phyloP scores from a whole-genome alignment of 108 stramenopile species.

The Fistulifera pelliculosa region DNA sequence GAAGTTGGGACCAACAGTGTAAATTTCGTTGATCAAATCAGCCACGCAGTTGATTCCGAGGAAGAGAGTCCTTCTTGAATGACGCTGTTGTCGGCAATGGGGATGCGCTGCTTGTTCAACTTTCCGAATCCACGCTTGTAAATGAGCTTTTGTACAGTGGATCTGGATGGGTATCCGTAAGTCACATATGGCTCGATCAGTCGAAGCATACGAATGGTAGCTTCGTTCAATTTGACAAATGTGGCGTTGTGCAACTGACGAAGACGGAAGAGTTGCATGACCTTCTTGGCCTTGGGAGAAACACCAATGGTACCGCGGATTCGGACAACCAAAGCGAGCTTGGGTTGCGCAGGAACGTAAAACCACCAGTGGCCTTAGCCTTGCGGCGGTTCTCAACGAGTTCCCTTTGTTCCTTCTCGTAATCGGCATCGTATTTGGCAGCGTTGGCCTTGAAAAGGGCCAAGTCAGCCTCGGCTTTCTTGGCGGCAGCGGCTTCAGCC shows the following conservation, averaged over 20 bases:
- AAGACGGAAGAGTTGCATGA: constrained; percentile 98
- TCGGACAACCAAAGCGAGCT: constrained; percentile 93
- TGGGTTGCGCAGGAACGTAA: constrained; percentile 95
- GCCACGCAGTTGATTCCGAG: constrained; percentile 86
- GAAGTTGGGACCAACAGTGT: constrained; percentile 98
- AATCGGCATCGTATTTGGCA: constrained; percentile 91
- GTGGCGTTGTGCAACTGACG: constrained; percentile 99
- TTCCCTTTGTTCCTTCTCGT: constrained; percentile 73
- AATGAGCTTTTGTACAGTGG: constrained; percentile 91
- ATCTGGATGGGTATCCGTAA: constrained; percentile 95
- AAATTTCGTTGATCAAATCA: constrained; percentile 93
- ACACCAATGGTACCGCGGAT: constrained; percentile 99
- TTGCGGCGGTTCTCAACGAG: constrained; percentile 92
- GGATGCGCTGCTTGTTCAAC: constrained; percentile 94
- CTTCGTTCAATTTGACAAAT: constrained; percentile 97
- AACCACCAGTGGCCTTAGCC: constrained; percentile 95
- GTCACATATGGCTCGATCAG: constrained; percentile 98
- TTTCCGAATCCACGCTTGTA: constrained; percentile 99
- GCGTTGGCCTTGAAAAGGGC: constrained; percentile 79
- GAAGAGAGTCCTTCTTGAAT: constrained; percentile 82
- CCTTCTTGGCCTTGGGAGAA: constrained; percentile 99
- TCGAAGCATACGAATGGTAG: constrained; percentile 98
- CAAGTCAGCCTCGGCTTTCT: constrained; percentile 69
- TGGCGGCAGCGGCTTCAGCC: constrained; percentile 66
- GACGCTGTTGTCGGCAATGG: constrained; percentile 93